Evolutionary conservation across 345 rosid genomes (phyloP).

Genomic region (Gossypium stocksii): DNA sequence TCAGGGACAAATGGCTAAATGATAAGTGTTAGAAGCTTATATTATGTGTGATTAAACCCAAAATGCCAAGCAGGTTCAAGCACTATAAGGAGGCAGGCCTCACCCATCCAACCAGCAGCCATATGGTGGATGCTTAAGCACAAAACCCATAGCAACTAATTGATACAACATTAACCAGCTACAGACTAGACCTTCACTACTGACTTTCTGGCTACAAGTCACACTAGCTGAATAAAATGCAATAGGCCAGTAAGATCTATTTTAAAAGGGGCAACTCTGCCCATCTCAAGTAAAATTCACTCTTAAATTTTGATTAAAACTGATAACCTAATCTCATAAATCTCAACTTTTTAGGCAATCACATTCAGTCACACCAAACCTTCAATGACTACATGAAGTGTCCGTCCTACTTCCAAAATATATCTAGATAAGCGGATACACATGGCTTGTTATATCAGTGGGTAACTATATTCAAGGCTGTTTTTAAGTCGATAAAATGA

Average conservation of each 20-base stretch:
- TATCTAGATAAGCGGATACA: neutral
- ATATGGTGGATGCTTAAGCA: neutral
- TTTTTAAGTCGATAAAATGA: neutral
- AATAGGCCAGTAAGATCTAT: neutral
- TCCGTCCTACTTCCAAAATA: conserved; percentile 4
- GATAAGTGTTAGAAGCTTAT: neutral
- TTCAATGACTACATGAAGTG: neutral
- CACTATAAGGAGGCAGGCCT: neutral
- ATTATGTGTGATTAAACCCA: neutral
- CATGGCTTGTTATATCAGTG: neutral
- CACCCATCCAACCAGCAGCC: neutral
- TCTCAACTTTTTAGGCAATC: neutral
- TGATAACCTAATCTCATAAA: neutral
- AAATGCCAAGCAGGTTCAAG: neutral
- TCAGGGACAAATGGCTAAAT: conserved; percentile 1
- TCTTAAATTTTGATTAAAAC: neutral
- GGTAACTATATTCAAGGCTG: neutral
- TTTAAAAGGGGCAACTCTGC: neutral
- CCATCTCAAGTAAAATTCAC: neutral
- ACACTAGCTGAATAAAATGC: neutral
- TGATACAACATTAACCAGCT: neutral
- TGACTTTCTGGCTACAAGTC: neutral
- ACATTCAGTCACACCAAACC: neutral
- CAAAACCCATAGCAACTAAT: neutral
- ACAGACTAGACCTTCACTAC: neutral